Base-by-base conservation (phyloP, 306 rosid genomes). In the Quercus gilva region DNA sequence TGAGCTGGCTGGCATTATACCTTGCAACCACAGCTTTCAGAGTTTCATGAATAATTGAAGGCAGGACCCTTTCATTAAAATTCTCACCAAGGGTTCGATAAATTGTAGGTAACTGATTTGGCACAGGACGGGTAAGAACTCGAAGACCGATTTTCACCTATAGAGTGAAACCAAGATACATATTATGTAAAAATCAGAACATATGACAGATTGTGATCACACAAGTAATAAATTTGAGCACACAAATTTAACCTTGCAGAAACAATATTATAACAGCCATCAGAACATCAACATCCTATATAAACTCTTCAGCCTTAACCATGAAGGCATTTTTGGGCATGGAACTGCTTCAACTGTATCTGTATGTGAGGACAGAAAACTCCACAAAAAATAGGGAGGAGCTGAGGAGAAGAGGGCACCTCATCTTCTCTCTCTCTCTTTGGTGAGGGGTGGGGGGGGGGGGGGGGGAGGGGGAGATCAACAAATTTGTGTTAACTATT, bases 1-100 rank as follows among this genome's bases (percentile, higher is more conserved):
- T 85, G 70, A 94, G 98, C 83, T 92, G 97, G 82, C 98, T 91
- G 80, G 97, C 98, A 81, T 92, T 92, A 63, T 89, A 92, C 71
- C 79, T 94, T 31, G 97, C 98, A 72, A 94, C 93, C 77, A 94
- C 97, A 79, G 94, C 82, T 88, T 92, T 91, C 84, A 91, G 89
- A 86, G 98, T 92, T 86, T 92, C 97, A 53, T 94, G 92, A 55
- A 91, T 85, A 68, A 91, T 92, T 71, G 97, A 94, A 82, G 97
- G 94, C 71, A 92, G 81, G 59, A 94, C 87, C 87, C 93, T 89
- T 56, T 89, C 94, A 67, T 86, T 81, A 79, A 81, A 94, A 73
- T 92, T 87, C 88, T 87, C 90, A 57, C 94, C 97, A 28, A 91
- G 85, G 52, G 91, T 88, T 76, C 97, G 90, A 73, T 92, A 94